Percentiles rank a stretch among this genome's conserved stretches.
Conservation (phyloP, 805 yeast species). For the Isabelozyma gotoi region DNA sequence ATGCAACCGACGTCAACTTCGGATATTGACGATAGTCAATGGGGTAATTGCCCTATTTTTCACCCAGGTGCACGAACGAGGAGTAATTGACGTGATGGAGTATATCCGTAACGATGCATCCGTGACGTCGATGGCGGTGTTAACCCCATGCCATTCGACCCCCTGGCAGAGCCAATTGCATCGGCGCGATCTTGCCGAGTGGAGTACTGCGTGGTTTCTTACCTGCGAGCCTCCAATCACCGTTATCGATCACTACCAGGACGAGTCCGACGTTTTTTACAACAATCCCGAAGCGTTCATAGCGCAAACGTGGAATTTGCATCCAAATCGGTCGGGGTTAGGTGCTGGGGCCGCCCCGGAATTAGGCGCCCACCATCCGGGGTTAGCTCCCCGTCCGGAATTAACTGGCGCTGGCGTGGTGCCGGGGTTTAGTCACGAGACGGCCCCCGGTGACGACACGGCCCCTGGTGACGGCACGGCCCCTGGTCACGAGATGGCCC, state of each 20-base stretch:
- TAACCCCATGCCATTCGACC: constrained; percentile 96
- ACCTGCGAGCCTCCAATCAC: constrained; percentile 88
- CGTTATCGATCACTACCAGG: constrained; percentile 53
- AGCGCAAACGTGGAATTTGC: constrained; percentile 1
- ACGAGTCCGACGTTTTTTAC: constrained; percentile 85
- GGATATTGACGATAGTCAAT: constrained; percentile 33
- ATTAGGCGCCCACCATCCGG: background rate
- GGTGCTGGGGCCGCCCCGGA: background rate
- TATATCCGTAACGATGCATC: constrained; percentile 42
- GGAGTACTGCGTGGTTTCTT: constrained; percentile 60
- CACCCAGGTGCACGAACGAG: constrained; percentile 77
- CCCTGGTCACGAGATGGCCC: background rate
- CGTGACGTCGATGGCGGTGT: constrained; percentile 64
- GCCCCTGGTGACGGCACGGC: background rate
- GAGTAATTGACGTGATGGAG: constrained; percentile 70
- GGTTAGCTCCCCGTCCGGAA: background rate
- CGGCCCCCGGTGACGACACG: background rate
- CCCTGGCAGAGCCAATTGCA: constrained; percentile 91
- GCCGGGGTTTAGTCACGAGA: too few species aligned
- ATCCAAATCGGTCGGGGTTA: background rate
- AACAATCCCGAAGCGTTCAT: constrained; percentile 62
- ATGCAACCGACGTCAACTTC: constrained; percentile 7
- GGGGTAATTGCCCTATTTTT: constrained; percentile 48
- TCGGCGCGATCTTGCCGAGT: constrained; percentile 35
- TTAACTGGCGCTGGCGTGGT: too few species aligned